Evolutionary conservation across 2,329 filamentous ascomycete species (phyloP).

Genomic region (Claviceps capensis): DNA sequence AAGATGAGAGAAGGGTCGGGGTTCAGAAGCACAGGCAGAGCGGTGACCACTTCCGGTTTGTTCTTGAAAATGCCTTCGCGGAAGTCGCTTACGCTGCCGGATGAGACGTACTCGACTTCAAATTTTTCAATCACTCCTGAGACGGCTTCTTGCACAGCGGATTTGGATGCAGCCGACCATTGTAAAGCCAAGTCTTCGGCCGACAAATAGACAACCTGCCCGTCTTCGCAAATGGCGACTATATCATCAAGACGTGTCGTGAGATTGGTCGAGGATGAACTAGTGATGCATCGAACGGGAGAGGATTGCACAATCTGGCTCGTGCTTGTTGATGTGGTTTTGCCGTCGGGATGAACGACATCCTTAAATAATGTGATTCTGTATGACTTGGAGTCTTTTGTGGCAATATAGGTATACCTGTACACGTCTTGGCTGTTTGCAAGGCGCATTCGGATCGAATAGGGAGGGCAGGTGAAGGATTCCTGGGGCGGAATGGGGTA

Average conservation of each 20-base stretch:
- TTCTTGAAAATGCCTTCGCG: conserved; percentile 42
- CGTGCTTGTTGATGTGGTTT: conserved; percentile 36
- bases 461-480: conserved; percentile 47
- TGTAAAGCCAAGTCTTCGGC: conserved; percentile 30
- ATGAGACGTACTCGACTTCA: conserved; percentile 35
- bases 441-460: conserved; percentile 41
- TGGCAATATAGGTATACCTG: conserved; percentile 49
- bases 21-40: conserved; percentile 34
- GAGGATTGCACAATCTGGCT: conserved; percentile 28
- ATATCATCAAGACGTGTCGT: conserved; percentile 23
- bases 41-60: conserved; percentile 35
- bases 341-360: conserved; percentile 34
- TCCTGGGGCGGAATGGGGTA: conserved; percentile 54
- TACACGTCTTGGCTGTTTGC: conserved; percentile 33
- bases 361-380: conserved; percentile 49
- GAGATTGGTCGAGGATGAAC: conserved; percentile 14
- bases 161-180: conserved; percentile 22
- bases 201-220: conserved; percentile 46
- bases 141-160: conserved; percentile 22
- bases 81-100: conserved; percentile 32
- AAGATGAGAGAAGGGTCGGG: conserved; percentile 39
- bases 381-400: conserved; percentile 30
- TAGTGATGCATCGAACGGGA: conserved; percentile 21
- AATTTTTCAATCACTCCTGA: conserved; percentile 21
- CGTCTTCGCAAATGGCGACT: conserved; percentile 44